Conservation (phyloP, 805 yeast species). For the Metschnikowia santaceciliae region DNA sequence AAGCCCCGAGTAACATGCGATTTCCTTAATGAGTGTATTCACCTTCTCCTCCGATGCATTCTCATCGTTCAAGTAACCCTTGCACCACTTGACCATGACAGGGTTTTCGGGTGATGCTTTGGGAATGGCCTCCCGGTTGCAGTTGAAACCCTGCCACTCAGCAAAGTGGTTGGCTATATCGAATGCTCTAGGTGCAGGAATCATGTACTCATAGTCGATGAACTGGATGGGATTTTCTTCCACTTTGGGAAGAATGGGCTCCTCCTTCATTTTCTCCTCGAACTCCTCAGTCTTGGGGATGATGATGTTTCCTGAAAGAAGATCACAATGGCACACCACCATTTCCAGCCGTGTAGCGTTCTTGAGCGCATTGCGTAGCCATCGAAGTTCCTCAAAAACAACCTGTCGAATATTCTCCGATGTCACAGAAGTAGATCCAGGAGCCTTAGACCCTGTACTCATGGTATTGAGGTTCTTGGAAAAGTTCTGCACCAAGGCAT, state of each 20-base stretch:
- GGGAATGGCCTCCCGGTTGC: conserved; percentile 60
- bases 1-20: conserved; percentile 62
- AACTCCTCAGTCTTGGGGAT: conserved; percentile 35
- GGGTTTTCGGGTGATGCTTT: conserved; percentile 41
- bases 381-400: conserved; percentile 47
- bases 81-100: conserved; percentile 54
- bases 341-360: conserved; percentile 42
- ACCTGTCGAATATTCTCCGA: conserved; percentile 32
- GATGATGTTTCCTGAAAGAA: conserved; percentile 69
- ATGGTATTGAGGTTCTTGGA: conserved; percentile 23
- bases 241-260: conserved; percentile 13
- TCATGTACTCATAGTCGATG: conserved; percentile 70
- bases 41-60: conserved; percentile 30
- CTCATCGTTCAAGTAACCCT: conserved; percentile 45
- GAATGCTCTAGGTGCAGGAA: conserved; percentile 69
- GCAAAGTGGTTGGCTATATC: conserved; percentile 73
- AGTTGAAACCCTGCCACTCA: conserved; percentile 81
- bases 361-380: conserved; percentile 45
- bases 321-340: conserved; percentile 69
- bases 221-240: conserved; percentile 46
- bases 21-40: conserved; percentile 49
- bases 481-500: conserved; percentile 35
- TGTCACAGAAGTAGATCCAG: conserved; percentile 10
- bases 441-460: too few relatives aligned
- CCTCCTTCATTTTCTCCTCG: not conserved